These are phyloP conservation scores for Zanthoxylum bungeanum DNA, from an alignment of 345 rosid genomes.

Conservation along the genomic window DNA sequence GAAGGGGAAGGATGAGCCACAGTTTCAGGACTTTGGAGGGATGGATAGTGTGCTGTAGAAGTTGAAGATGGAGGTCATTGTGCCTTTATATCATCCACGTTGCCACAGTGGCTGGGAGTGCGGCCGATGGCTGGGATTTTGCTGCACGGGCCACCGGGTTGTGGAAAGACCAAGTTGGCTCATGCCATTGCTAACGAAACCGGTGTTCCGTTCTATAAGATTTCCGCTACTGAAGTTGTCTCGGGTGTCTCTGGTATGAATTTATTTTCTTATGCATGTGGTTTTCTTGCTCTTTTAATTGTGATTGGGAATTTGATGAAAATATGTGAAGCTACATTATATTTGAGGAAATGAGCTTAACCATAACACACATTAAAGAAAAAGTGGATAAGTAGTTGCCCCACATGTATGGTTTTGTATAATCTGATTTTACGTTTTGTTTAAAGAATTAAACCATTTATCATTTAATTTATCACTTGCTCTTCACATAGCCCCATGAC, in stretches of 20 bases:
- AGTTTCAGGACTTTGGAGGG: constrained; percentile 86
- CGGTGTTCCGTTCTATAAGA: constrained; percentile 77
- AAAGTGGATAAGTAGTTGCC: no score
- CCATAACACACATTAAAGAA: background rate
- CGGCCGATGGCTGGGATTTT: constrained; percentile 74
- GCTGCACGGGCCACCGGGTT: constrained; percentile 82
- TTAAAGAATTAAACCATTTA: background rate
- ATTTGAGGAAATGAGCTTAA: background rate
- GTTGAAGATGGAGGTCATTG: constrained; percentile 66
- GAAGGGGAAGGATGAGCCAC: constrained; percentile 50
- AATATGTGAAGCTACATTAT: background rate
- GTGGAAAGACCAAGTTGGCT: constrained; percentile 82
- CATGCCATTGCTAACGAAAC: constrained; percentile 77
- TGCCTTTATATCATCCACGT: constrained; percentile 73
- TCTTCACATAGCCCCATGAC: no score
- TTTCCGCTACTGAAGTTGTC: constrained; percentile 89
- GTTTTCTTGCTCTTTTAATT: constrained; percentile 6
- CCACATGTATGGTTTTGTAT: background rate
- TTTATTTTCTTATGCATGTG: background rate
- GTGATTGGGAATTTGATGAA: background rate
- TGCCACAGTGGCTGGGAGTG: constrained; percentile 54
- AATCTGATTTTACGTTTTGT: no score
- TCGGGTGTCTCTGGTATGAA: constrained; percentile 74
- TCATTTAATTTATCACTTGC: background rate
- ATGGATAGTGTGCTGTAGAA: constrained; percentile 57